Conservation (phyloP, 306 rosid species). For the Casuarina equisetifolia region DNA sequence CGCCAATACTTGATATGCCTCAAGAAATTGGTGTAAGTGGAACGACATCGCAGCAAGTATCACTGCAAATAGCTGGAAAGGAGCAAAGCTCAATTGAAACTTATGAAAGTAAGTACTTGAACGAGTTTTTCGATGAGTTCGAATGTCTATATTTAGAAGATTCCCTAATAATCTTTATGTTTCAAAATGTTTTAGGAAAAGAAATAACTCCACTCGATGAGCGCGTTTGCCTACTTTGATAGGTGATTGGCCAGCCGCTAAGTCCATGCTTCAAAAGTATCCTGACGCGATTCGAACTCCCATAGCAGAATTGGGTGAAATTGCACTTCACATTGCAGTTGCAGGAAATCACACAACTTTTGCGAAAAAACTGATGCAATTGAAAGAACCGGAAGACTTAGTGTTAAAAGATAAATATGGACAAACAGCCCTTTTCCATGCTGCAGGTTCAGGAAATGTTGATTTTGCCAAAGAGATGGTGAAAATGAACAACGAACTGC, state of each 20-base stretch:
- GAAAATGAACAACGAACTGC: not conserved
- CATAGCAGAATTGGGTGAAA: not conserved
- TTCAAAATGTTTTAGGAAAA: not conserved
- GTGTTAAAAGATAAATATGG: not conserved
- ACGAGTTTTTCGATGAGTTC: no score
- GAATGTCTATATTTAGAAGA: no score
- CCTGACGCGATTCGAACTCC: not conserved
- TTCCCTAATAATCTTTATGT: no score
- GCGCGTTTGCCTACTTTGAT: not conserved
- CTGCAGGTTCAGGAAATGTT: slow-evolving; percentile 18
- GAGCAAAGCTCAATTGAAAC: no score
- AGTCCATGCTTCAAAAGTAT: not conserved
- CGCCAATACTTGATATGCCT: no score
- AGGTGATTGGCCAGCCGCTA: slow-evolving; percentile 13
- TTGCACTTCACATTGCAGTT: slow-evolving; percentile 27
- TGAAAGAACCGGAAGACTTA: not conserved
- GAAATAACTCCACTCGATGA: not conserved
- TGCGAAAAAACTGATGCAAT: slow-evolving; percentile 14
- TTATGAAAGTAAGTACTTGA: no score
- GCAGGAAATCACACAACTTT: slow-evolving; percentile 6
- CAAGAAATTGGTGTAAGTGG: no score
- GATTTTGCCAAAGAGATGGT: slow-evolving; percentile 17
- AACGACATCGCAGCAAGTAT: no score
- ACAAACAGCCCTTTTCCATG: slow-evolving; percentile 19
- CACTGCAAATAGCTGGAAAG: no score